Percentiles rank a stretch among this genome's conserved stretches.
These are phyloP conservation scores for Syncephalastrum sp. DNA, from an alignment of 371 early-diverging fungal species.

Conservation along the genomic window DNA sequence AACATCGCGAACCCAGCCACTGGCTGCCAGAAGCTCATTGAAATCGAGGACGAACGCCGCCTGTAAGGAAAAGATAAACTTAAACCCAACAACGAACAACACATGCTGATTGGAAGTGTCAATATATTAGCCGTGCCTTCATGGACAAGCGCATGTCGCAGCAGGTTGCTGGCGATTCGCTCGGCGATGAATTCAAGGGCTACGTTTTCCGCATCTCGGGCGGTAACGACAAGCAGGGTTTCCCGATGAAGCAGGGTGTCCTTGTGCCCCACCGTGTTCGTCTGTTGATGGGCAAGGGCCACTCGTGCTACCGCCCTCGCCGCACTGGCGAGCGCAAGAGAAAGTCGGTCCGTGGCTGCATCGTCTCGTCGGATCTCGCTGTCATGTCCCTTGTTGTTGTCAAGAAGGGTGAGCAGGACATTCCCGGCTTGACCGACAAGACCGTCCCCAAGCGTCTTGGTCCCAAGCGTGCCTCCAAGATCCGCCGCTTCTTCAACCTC, in stretches of 20 bases:
- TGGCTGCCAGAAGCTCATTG: slow-evolving; percentile 95
- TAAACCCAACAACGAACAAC: no score
- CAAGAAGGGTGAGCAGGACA: slow-evolving; percentile 94
- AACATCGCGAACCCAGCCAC: slow-evolving; percentile 97
- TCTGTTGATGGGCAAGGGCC: slow-evolving; percentile 93
- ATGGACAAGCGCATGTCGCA: slow-evolving; percentile 97
- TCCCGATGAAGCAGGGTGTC: slow-evolving; percentile 98
- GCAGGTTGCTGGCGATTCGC: slow-evolving; percentile 94
- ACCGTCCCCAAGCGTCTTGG: slow-evolving; percentile 93
- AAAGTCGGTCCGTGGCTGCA: slow-evolving; percentile 99
- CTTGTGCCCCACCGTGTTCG: slow-evolving; percentile 93
- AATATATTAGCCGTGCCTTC: slow-evolving; percentile 83
- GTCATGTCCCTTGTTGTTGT: slow-evolving; percentile 94
- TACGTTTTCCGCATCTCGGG: slow-evolving; percentile 99
- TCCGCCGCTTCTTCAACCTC: slow-evolving; percentile 97
- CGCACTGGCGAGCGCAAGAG: slow-evolving; percentile 98
- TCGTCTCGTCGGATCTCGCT: slow-evolving; percentile 94
- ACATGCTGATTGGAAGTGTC: neutral
- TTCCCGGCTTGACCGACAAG: slow-evolving; percentile 97
- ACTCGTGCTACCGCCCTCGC: slow-evolving; percentile 99
- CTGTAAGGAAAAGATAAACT: slow-evolving; percentile 58
- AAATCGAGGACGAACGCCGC: slow-evolving; percentile 93
- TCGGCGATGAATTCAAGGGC: slow-evolving; percentile 99
- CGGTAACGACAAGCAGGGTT: slow-evolving; percentile 99
- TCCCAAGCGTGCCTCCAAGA: slow-evolving; percentile 98